phyloP scores from a whole-genome alignment of 108 stramenopile species.

The Nannochloropsis gaditana region DNA sequence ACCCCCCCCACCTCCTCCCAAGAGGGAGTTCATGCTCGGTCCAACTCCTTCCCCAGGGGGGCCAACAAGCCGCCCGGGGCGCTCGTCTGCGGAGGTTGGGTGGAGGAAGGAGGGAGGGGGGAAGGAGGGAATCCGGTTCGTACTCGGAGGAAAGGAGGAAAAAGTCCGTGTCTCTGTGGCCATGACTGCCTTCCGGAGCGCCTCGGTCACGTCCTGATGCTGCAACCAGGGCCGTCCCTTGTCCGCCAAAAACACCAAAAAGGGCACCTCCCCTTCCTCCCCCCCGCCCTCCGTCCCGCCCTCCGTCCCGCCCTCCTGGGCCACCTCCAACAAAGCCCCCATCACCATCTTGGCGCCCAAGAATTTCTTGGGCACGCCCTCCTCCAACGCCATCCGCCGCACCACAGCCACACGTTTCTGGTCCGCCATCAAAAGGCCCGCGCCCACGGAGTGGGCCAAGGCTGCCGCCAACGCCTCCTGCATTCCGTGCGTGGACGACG shows the following conservation, averaged over 20 bases:
- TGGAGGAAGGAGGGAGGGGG: neutral
- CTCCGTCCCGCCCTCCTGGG: slow-evolving; percentile 18
- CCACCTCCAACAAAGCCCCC: slow-evolving; percentile 29
- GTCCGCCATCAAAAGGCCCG: slow-evolving; percentile 33
- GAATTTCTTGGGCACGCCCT: slow-evolving; percentile 29
- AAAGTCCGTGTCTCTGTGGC: neutral
- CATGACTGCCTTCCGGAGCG: neutral
- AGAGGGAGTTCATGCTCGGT: neutral
- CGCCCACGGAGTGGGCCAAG: slow-evolving; percentile 45
- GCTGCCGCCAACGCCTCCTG: slow-evolving; percentile 48
- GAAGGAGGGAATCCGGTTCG: neutral
- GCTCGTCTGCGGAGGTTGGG: neutral
- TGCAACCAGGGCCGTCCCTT: slow-evolving; percentile 26
- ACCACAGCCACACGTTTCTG: neutral
- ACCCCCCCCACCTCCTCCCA: neutral
- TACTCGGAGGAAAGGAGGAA: neutral
- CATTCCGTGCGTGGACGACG: slow-evolving; percentile 41
- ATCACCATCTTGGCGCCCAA: slow-evolving; percentile 25
- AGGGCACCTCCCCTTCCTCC: slow-evolving; percentile 24
- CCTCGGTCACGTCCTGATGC: slow-evolving; percentile 9
- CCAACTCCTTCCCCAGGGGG: neutral
- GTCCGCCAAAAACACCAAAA: slow-evolving; percentile 32
- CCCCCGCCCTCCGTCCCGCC: slow-evolving; percentile 22
- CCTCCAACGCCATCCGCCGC: slow-evolving; percentile 14
- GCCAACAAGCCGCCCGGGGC: neutral